Evolutionary conservation across 345 rosid genomes (phyloP), one percentile per base, ranked within the genome.

Genomic region (Clarkia xantiana): DNA sequence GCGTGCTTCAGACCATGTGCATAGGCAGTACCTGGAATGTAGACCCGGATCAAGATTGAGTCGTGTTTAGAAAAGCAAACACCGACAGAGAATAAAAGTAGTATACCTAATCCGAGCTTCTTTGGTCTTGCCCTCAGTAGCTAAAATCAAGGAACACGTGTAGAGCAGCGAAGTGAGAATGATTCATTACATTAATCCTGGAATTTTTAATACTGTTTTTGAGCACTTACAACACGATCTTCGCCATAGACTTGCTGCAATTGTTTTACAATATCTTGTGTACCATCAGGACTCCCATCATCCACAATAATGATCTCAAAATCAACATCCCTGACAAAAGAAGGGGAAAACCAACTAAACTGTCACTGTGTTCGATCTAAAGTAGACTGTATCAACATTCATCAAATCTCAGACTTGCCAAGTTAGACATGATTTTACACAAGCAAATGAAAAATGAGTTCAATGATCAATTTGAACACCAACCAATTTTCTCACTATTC

Each of bases 271-370:
- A 91, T 57, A 54, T 84, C 96, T 54, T 91, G 96, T 19, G 97
- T 90, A 40, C 89, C 98, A 60, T 86, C 98, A 18, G 94, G 98
- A 57, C 98, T 91, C 65, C 96, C 95, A 65, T 86, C 98, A 56
- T 91, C 98, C 63, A 91, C 98, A 46, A 91, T 72, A 56, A 87
- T 80, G 40, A 84, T 73, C 71, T 91, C 96, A 53, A 84, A 87
- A 58, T 91, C 84, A 22, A 78, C 80, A 71, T 78, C 34, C 36
- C 59, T 48, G 22, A 49, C 36, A 29, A 29, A 29, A 29, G 36
- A 29, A 29, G 8, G 36, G 36, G 36, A 29, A 7, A 29, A 29
- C 36, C 7, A 29, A 5, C 36, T 29, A 10, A 29, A 29, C 36
- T 29, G 36, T 3, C 2, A 29, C 36, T 29, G 36, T 3, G 36